phyloP scores from a whole-genome alignment of 805 yeast species.

The Kodamaea leandrae region DNA sequence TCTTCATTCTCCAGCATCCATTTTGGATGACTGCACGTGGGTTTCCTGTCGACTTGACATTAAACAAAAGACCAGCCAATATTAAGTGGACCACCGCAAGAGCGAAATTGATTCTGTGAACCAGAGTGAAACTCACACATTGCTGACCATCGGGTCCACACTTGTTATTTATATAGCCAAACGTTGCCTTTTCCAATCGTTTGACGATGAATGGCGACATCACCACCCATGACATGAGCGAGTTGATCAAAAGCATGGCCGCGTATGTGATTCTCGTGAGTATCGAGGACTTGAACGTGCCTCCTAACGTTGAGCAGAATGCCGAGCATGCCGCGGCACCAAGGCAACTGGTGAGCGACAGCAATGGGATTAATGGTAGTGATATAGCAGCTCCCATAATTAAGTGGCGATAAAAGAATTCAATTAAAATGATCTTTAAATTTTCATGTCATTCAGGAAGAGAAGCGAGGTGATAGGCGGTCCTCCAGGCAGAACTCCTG shows the following conservation, averaged over 20 bases:
- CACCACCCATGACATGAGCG: constrained; percentile 88
- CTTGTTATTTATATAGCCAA: constrained; percentile 64
- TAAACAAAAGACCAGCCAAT: constrained; percentile 63
- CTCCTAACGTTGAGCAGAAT: constrained; percentile 49
- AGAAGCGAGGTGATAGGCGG: constrained; percentile 37
- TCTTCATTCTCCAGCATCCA: constrained; percentile 85
- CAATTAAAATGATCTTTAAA: background rate
- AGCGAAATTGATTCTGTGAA: constrained; percentile 88
- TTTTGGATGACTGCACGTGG: constrained; percentile 84
- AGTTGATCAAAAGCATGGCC: constrained; percentile 67
- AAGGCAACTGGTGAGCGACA: constrained; percentile 59
- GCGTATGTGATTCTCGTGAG: constrained; percentile 91
- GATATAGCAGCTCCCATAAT: constrained; percentile 70
- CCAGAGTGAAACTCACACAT: constrained; percentile 87
- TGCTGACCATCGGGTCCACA: constrained; percentile 73
- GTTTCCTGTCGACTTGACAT: constrained; percentile 73
- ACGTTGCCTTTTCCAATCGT: constrained; percentile 67
- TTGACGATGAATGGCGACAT: constrained; percentile 75
- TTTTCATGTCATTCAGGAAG: constrained; percentile 40
- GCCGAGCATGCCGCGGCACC: constrained; percentile 76
- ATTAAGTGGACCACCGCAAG: constrained; percentile 75
- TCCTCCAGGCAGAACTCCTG: constrained; percentile 2
- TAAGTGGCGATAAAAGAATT: background rate
- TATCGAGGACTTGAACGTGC: constrained; percentile 67
- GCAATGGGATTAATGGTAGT: constrained; percentile 60